Evolutionary conservation across 495 filamentous ascomycete species (phyloP).

Genomic region (Penicillium salamii): DNA sequence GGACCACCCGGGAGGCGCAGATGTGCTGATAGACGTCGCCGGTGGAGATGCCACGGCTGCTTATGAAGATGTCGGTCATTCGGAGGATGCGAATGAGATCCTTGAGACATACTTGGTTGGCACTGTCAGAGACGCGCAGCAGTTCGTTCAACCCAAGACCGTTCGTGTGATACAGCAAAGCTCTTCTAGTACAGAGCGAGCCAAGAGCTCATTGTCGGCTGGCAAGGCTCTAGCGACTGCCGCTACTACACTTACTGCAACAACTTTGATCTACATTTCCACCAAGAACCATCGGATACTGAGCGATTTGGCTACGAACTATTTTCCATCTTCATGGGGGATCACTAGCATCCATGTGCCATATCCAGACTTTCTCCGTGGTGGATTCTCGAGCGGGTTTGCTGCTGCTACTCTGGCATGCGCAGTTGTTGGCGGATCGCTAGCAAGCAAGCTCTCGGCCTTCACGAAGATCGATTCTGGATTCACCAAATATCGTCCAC

Average conservation of each 20-base stretch:
- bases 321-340: background rate
- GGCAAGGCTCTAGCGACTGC: background rate
- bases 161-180: conserved; percentile 20
- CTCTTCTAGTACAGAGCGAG: background rate
- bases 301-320: background rate
- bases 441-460: conserved; percentile 18
- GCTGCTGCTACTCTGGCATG: conserved; percentile 23
- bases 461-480: conserved; percentile 27
- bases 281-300: background rate
- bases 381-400: conserved; percentile 26
- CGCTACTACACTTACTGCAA: background rate
- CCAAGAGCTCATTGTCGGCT: background rate
- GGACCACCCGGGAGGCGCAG: conserved; percentile 51
- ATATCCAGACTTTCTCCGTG: conserved; percentile 3
- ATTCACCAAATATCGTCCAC: conserved; percentile 36
- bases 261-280: background rate
- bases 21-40: conserved; percentile 43
- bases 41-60: conserved; percentile 47
- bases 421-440: conserved; percentile 11
- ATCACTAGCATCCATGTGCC: background rate
- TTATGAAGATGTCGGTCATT: conserved; percentile 51
- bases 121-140: conserved; percentile 18
- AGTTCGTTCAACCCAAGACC: conserved; percentile 12
- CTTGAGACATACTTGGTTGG: conserved; percentile 23
- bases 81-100: conserved; percentile 36